Evolutionary conservation across 768 basidiomycete genomes (phyloP), one percentile per base, ranked within the genome.

Genomic region (Lactarius sp.): DNA sequence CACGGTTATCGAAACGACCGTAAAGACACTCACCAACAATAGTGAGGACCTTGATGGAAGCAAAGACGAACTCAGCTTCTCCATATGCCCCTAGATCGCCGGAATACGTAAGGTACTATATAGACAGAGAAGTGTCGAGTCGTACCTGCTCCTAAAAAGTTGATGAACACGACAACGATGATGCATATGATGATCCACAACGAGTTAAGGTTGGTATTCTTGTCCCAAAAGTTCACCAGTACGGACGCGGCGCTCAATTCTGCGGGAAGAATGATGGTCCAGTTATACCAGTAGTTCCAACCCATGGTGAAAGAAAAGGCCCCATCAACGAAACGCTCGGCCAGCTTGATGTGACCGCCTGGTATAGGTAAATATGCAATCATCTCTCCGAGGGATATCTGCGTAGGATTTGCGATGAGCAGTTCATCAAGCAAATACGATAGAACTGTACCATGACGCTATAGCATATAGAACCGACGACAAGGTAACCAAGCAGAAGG

Each of bases 41-140:
- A 0, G 90, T 88, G 66, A 95, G 74, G n/a, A 96, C 89, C 74
- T 95, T 95, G 77, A 96, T 92, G 8, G 90, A 92, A 4, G 91
- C 91, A 71, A 94, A 94, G 52, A 85, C 79, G 71, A 95, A 95
- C 74, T 94, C 93, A 6, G 85, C 84, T 74, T 94, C 91, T 41
- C 90, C 89, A 69, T 92, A 92, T 36, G 83, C 88, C 66, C 84
- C 81, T 79, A 27, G 27, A 3, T 27, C 27, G 2, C 27, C 27
- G 27, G 27, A 27, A 27, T 27, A 27, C 27, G 27, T 27, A 27
- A 27, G 27, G 27, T 27, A 27, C 2, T 2, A 27, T 27, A 27
- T 2, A 27, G 27, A 27, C 27, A 27, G 27, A 22, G 22, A 27
- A 27, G 27, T 27, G 27, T 27, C 2, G 27, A 2, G 27, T 27